Base-by-base conservation (phyloP, 148 eudicot genomes). In the Rhododendron ovatum region DNA sequence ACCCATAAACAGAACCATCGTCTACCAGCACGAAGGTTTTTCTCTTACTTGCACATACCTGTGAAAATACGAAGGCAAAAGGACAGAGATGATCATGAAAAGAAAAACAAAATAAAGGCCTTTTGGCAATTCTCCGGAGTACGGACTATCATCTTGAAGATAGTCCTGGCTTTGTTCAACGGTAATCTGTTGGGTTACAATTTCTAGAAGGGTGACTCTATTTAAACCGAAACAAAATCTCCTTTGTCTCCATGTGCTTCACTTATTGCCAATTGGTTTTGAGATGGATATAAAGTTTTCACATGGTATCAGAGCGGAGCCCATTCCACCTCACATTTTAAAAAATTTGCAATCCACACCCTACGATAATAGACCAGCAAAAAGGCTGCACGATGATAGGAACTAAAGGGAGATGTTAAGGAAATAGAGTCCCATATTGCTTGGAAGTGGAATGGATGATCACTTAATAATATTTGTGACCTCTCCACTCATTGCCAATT, bases 1-100 rank as follows among this genome's bases (percentile, higher is more conserved):
- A 97, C 50, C 94, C 99, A 78, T 93, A 93, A 45, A 97, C 90
- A 18, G 91, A 88, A 61, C 99, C 99, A 41, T 90, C 89, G 80
- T 97, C 99, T 41, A 86, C 88, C 80, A 97, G 88, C 78, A 97
- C 99, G 85, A 95, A 97, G 2, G 95, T 93, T 89, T 97, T 97
- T 90, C 98, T 91, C 93, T 93, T 97, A 80, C 98, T 93, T 69
- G 99, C 99, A 89, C 99, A 97, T 30, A 95, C 99, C 99, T 96
- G 89, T 76, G 74, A 80, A 77, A 53, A 53, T 75, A 18, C 14
- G 63, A 47, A 81, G 84, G 45, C 33, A 67, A 3, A 15, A 37
- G 55, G 24, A 67, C 7, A 14, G 3, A 73, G 33, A 24, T 53
- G 61, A 30, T 59, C 73, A 37, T 51, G 33, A 28, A 17, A 67